Conservation (phyloP, 75 land plant genomes). For the Sequoiadendron giganteum region DNA sequence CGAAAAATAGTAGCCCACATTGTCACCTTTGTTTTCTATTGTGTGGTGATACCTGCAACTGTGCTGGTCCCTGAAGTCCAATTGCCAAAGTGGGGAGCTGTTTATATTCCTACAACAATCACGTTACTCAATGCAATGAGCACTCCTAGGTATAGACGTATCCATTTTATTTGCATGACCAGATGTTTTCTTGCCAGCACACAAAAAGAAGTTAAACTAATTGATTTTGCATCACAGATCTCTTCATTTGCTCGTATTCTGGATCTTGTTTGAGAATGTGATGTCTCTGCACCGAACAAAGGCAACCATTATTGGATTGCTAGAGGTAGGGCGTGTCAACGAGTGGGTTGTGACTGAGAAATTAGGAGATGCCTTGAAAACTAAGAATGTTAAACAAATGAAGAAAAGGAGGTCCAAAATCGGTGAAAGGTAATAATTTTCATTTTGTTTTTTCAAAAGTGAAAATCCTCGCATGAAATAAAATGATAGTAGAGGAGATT, state of each 20-base stretch:
- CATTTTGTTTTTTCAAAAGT: neutral
- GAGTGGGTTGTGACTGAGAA: constrained; percentile 99
- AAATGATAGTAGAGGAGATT: neutral
- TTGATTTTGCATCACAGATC: constrained; percentile 61
- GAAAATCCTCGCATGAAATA: too few relatives aligned
- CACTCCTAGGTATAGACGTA: constrained; percentile 64
- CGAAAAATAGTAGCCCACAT: constrained; percentile 92
- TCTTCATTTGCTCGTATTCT: constrained; percentile 83
- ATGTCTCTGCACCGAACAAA: constrained; percentile 94
- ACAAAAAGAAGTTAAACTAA: constrained; percentile 14
- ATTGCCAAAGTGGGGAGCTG: constrained; percentile 87
- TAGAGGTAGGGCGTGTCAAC: constrained; percentile 80
- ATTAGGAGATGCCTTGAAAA: constrained; percentile 78
- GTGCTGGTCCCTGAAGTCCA: constrained; percentile 86
- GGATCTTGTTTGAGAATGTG: constrained; percentile 97
- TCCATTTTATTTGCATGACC: neutral
- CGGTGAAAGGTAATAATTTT: constrained; percentile 36
- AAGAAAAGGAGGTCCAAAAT: constrained; percentile 25
- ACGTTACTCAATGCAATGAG: constrained; percentile 83
- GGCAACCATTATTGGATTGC: constrained; percentile 82
- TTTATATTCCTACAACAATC: constrained; percentile 82
- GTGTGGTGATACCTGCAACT: constrained; percentile 81
- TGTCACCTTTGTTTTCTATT: constrained; percentile 87
- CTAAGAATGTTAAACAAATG: constrained; percentile 41
- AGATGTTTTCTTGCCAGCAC: neutral